Evolutionary conservation across 192 early-diverging fungal species (phyloP), one percentile per base, ranked within the genome.

Genomic region (Backusella australiensis): DNA sequence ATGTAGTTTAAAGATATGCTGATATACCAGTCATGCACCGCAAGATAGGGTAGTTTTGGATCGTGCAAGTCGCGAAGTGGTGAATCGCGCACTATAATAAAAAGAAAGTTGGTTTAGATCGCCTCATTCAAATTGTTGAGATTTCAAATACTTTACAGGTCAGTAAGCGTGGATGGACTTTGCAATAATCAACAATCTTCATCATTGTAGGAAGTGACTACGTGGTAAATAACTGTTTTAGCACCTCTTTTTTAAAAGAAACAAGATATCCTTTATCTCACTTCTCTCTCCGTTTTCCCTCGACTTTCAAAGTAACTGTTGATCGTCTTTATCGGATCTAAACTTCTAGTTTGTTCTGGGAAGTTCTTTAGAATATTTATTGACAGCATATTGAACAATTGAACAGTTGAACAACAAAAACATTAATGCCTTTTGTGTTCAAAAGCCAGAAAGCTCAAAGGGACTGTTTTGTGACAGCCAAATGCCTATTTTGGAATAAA

Each of bases 11-110:
- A 34, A 9, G 75, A 56, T 23, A 46, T 77, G 29, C 75, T 29
- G 29, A 56, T 77, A 29, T 77, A 77, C 75, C 75, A 77, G 41
- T 77, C 75, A 9, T 70, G 69, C 11, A 77, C 69, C 4, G 59
- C 19, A 15, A 41, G 14, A 15, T 63, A 34, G 14, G 75, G 69
- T 39, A 77, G 1, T 11, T 26, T 49, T 36, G 75, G 75, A 63
- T 77, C 75, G n/a, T 77, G 75, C 12, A 77, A 29, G 32, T 69
- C 46, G 38, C 70, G 70, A 17, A 77, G 56, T 17, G 75, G 75
- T 41, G 75, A 77, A 41, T 77, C 75, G 46, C 75, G 67, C 3
- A 77, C 75, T 77, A 15, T 44, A 71, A 15, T 29, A 26, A 56
- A 52, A 9, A 26, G 6, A 42, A 12, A 6, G 19, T n/a, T 29